A percentile compares a stretch with the other conserved stretches of the same genome.
phyloP scores from a whole-genome alignment of 495 filamentous ascomycete genomes.

The Pyrenula aspistea region DNA sequence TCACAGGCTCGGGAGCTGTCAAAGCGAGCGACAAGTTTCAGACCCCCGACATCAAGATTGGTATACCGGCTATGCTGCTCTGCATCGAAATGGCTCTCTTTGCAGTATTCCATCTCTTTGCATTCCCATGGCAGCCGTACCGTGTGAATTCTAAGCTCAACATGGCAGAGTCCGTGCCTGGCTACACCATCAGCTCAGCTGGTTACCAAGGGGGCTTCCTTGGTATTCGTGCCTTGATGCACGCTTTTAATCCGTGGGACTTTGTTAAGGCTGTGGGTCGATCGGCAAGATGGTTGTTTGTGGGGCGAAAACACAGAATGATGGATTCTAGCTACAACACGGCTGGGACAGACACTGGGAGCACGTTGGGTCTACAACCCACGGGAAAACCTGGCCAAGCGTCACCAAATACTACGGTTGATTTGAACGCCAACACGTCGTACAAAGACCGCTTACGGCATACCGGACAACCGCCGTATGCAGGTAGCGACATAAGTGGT shows the following conservation, averaged over 20 bases:
- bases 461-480: conserved; percentile 14
- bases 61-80: conserved; percentile 65
- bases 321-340: conserved; percentile 37
- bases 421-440: conserved; percentile 17
- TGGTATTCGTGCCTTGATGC: conserved; percentile 49
- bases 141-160: conserved; percentile 12
- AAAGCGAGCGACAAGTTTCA: conserved; percentile 47
- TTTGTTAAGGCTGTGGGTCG: conserved; percentile 67
- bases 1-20: conserved; percentile 51
- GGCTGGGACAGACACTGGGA: conserved; percentile 11
- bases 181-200: conserved; percentile 34
- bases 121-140: conserved; percentile 70
- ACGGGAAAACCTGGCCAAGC: conserved; percentile 5
- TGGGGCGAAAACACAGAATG: conserved; percentile 48
- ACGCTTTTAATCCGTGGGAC: conserved; percentile 78
- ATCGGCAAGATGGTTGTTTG: conserved; percentile 69
- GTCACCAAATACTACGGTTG: conserved; percentile 16
- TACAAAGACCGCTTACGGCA: conserved; percentile 13
- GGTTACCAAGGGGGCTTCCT: conserved; percentile 50
- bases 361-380: conserved; percentile 21
- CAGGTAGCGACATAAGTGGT: conserved; percentile 2
- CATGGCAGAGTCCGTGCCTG: conserved; percentile 27
- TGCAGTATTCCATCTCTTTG: conserved; percentile 65
- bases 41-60: conserved; percentile 66
- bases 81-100: conserved; percentile 87